Conservation (phyloP, 2,329 filamentous ascomycete genomes). For the Didymellaceae sp. region DNA sequence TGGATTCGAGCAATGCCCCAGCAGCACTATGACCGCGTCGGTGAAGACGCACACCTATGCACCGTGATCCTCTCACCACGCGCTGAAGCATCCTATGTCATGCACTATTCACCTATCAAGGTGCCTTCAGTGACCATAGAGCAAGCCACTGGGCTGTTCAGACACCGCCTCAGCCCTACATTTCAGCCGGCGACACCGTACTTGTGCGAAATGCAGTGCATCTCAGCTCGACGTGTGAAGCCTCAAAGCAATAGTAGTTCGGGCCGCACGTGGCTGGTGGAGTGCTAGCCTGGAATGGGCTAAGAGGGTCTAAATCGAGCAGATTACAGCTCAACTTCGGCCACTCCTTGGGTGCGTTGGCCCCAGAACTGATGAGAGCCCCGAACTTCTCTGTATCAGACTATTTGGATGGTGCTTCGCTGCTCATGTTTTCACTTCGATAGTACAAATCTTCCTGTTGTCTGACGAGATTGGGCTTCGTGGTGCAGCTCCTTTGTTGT, state of each 20-base stretch:
- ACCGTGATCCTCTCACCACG: neutral
- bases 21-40: no score
- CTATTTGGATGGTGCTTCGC: no score
- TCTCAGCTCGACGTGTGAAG: neutral
- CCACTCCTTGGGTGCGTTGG: neutral
- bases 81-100: neutral
- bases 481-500: no score
- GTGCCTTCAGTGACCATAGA: neutral
- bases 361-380: no score
- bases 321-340: neutral
- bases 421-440: no score
- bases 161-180: neutral
- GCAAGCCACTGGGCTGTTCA: neutral
- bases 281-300: neutral
- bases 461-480: no score
- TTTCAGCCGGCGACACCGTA: neutral
- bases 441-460: no score
- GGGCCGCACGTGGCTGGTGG: neutral
- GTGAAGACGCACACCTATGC: neutral
- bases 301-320: neutral
- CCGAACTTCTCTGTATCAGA: no score
- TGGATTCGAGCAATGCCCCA: no score
- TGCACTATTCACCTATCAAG: neutral
- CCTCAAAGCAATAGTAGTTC: neutral
- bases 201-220: neutral